Evolutionary conservation across 805 yeast species (phyloP).

Genomic region (Wickerhamomyces alni): DNA sequence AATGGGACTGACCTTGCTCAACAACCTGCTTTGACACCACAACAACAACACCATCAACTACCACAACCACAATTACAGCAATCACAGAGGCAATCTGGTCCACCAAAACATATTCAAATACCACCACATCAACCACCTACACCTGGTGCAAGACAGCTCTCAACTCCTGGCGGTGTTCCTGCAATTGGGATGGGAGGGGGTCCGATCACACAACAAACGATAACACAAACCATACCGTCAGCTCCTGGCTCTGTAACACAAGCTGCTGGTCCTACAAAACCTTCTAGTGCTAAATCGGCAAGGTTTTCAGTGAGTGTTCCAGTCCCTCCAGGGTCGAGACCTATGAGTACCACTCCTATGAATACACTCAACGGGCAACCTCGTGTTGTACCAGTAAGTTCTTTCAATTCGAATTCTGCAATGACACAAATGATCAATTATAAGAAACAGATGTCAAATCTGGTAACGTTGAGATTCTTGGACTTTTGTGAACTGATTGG

Average conservation of each 20-base stretch:
- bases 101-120: neutral
- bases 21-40: neutral
- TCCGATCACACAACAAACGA: neutral
- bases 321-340: conserved; percentile 13
- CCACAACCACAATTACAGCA: conserved; percentile 6
- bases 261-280: conserved; percentile 7
- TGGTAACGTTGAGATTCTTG: conserved; percentile 44
- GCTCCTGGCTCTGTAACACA: conserved; percentile 4
- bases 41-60: neutral
- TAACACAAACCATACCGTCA: conserved; percentile 1
- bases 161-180: too few relatives aligned
- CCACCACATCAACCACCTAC: neutral
- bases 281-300: conserved; percentile 5
- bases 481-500: conserved; percentile 44
- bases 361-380: neutral
- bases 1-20: neutral
- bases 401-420: conserved; percentile 1
- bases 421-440: conserved; percentile 19
- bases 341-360: neutral
- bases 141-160: neutral
- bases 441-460: conserved; percentile 38
- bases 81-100: conserved; percentile 8
- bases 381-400: neutral
- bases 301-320: conserved; percentile 17
- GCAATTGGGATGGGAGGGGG: too few relatives aligned